Base-by-base conservation (phyloP, 805 yeast genomes). In the Cyberlindnera xylosilytica region DNA sequence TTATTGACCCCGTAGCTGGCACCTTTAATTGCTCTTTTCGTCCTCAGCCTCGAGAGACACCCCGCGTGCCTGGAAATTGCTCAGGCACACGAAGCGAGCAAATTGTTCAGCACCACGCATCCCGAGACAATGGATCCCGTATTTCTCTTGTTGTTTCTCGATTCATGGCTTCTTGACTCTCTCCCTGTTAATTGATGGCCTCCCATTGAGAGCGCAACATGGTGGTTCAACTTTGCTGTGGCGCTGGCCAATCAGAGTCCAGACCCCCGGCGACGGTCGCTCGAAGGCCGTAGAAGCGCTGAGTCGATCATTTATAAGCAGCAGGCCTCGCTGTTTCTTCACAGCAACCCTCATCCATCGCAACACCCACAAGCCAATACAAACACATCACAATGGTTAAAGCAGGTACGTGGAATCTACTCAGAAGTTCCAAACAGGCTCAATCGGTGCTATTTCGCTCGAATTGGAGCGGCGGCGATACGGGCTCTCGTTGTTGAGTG, bases 381-480 rank as follows among this genome's bases (percentile, higher is more conserved):
- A 13, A n/a, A n/a, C 20, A 18, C 24, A 17, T 9, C 13, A 53
- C 45, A 51, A 57, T 57, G 62, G 62, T 57, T 36, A 57, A 55
- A 50, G 62, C 62, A 41, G 62, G 61, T 57, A 34, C 19, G 61
- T 56, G 43, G 19, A 10, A 15, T 16, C 27, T 23, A 34, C 29
- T 22, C 31, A 19, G 9, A 7, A 28, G 30, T 34, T 34, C 38
- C 34, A 23, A 16, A 28, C 11, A 6, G 12, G 20, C 22, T 24
- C 30, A 35, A 29, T 15, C 6, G 32, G 32, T 6, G 10, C n/a
- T 6, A 26, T 12, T 9, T 8, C 15, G 10, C 29, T 10, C 24
- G 10, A 22, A 22, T 22, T 22, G 30, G 30, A 27, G 13, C 13
- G 6, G 30, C n/a, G 6, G 16, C n/a, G 6, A 7, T n/a, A 27